Conservation (phyloP, 2,329 filamentous ascomycete species). For the Calonectria crousiana region DNA sequence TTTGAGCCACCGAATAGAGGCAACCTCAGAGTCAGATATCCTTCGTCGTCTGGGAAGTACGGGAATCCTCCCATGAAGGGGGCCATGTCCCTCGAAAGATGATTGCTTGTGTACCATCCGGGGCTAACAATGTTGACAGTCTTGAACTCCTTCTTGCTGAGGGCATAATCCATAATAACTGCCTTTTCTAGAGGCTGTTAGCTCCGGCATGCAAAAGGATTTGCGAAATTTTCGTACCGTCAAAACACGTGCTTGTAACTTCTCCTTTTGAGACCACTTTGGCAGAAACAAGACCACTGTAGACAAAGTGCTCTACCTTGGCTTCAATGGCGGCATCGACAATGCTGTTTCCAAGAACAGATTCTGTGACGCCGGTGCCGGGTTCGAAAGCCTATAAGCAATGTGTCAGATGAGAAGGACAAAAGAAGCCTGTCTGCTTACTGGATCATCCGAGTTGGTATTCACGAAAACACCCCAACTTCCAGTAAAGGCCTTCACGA, state of each 20-base stretch:
- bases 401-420: neutral
- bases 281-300: constrained; percentile 2
- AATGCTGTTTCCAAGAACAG: neutral
- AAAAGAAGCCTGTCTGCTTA: neutral
- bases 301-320: neutral
- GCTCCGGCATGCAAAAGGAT: neutral
- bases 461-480: constrained; percentile 4
- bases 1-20: neutral
- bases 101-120: constrained; percentile 4
- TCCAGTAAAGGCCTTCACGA: no score
- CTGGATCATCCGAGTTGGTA: constrained; percentile 3
- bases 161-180: neutral
- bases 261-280: neutral
- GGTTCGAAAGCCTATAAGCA: neutral
- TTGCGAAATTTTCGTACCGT: neutral
- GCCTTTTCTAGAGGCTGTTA: neutral
- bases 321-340: constrained; percentile 1
- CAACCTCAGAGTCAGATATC: neutral
- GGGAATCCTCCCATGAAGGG: constrained; percentile 1
- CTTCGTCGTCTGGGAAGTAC: neutral
- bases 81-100: neutral
- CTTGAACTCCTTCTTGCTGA: neutral
- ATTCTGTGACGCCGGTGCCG: neutral
- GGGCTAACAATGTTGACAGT: neutral
- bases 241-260: neutral